Percentiles rank a stretch among this genome's conserved stretches.
These are phyloP conservation scores for Cladosporium sp. DNA, from an alignment of 2,329 filamentous ascomycete genomes.

Conservation along the genomic window DNA sequence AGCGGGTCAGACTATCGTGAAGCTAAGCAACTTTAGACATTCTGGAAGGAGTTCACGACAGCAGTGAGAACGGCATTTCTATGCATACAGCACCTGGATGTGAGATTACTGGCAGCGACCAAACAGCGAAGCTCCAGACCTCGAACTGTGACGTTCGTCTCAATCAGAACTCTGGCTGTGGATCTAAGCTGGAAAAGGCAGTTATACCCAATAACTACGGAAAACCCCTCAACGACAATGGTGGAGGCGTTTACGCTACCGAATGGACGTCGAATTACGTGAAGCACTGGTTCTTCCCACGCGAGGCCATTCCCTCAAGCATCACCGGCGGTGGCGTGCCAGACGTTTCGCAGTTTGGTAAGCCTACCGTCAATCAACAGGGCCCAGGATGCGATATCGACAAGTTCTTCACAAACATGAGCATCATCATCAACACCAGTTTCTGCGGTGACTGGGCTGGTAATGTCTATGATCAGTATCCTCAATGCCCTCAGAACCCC, in stretches of 20 bases:
- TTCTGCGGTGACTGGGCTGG: conserved; percentile 38
- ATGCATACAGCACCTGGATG: conserved; percentile 31
- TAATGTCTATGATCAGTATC: conserved; percentile 25
- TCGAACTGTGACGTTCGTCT: conserved; percentile 24
- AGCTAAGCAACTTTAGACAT: conserved; percentile 24
- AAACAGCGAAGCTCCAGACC: conserved; percentile 25
- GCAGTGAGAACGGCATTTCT: conserved; percentile 24
- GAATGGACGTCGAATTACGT: conserved; percentile 33
- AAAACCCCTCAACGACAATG: conserved; percentile 25
- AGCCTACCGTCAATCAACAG: conserved; percentile 59
- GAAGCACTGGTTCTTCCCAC: conserved; percentile 34
- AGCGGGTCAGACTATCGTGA: not conserved
- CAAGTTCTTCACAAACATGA: conserved; percentile 34
- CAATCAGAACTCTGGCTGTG: conserved; percentile 30
- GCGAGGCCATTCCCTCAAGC: conserved; percentile 30
- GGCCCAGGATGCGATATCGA: conserved; percentile 33
- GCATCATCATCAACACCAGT: conserved; percentile 37
- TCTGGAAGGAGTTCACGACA: conserved; percentile 33
- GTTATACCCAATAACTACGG: conserved; percentile 32
- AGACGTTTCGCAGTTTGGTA: conserved; percentile 58
- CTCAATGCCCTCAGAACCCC: conserved; percentile 26
- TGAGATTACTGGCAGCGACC: conserved; percentile 26
- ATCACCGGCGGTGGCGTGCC: conserved; percentile 47
- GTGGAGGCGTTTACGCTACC: conserved; percentile 32
- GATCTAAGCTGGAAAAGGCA: conserved; percentile 17